A percentile compares a stretch with the other conserved stretches of the same genome.
phyloP scores from a whole-genome alignment of 495 filamentous ascomycete genomes.

The Hamigera avellanea region DNA sequence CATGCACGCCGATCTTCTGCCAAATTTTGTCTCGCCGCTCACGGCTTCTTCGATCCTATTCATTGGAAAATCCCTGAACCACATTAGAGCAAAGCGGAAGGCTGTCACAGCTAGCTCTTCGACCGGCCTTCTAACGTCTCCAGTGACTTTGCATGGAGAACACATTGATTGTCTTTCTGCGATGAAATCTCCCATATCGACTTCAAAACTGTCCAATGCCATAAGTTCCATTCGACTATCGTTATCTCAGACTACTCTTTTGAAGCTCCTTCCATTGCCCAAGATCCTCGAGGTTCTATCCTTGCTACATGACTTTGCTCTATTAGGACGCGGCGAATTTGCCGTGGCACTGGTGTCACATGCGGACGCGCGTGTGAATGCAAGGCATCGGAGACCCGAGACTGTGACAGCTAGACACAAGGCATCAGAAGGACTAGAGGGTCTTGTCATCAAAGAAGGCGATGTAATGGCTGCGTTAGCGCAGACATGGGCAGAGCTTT shows the following conservation, averaged over 20 bases:
- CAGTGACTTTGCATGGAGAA: conserved; percentile 53
- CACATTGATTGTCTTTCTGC: conserved; percentile 65
- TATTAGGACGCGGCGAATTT: conserved; percentile 84
- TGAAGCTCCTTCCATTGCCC: conserved; percentile 63
- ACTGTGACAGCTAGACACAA: conserved; percentile 11
- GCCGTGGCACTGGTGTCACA: conserved; percentile 73
- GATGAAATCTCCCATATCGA: conserved; percentile 60
- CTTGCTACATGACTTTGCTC: conserved; percentile 74
- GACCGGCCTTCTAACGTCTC: conserved; percentile 35
- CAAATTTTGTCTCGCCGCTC: conserved; percentile 61
- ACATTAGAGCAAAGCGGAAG: conserved; percentile 48
- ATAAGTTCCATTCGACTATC: conserved; percentile 69
- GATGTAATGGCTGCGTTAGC: conserved; percentile 67
- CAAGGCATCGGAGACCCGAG: conserved; percentile 26
- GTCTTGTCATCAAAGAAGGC: conserved; percentile 69
- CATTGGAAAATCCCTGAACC: conserved; percentile 79
- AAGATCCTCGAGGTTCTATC: conserved; percentile 66
- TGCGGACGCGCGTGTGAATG: conserved; percentile 62
- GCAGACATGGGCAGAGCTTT: conserved; percentile 66
- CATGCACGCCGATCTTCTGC: conserved; percentile 46
- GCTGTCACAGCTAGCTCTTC: conserved; percentile 18
- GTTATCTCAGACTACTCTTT: conserved; percentile 68
- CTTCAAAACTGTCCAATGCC: conserved; percentile 53
- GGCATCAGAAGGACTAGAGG: conserved; percentile 26
- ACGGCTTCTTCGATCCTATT: conserved; percentile 80